Evolutionary conservation across 108 stramenopile species (phyloP).

Genomic region (Skeletonema menzelii): DNA sequence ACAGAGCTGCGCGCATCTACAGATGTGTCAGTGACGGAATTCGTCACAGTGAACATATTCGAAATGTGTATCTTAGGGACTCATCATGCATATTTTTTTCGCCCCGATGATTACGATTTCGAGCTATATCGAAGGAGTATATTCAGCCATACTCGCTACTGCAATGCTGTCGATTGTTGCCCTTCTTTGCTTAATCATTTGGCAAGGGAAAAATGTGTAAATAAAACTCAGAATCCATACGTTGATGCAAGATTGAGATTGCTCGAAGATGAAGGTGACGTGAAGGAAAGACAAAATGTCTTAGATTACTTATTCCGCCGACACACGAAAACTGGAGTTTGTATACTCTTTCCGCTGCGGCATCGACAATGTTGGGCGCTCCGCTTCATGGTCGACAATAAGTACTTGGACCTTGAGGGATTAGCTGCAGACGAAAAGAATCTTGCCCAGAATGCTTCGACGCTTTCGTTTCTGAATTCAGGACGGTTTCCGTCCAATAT

Average conservation of each 20-base stretch:
- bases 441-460: background rate
- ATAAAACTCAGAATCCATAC: background rate
- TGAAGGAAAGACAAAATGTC: background rate
- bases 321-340: background rate
- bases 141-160: no score
- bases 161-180: background rate
- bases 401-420: background rate
- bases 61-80: background rate
- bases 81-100: background rate
- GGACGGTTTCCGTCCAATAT: background rate
- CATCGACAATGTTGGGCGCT: slow-evolving; percentile 9
- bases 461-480: background rate
- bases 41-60: background rate
- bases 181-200: background rate
- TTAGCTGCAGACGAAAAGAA: background rate
- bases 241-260: background rate
- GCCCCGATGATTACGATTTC: background rate
- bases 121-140: no score
- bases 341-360: background rate
- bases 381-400: slow-evolving; percentile 8
- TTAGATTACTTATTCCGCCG: background rate
- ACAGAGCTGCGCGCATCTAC: background rate
- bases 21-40: background rate
- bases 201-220: background rate
- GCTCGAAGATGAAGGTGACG: background rate